phyloP scores from a whole-genome alignment of 129 eudicot genomes.

The Kitagawia praeruptora region DNA sequence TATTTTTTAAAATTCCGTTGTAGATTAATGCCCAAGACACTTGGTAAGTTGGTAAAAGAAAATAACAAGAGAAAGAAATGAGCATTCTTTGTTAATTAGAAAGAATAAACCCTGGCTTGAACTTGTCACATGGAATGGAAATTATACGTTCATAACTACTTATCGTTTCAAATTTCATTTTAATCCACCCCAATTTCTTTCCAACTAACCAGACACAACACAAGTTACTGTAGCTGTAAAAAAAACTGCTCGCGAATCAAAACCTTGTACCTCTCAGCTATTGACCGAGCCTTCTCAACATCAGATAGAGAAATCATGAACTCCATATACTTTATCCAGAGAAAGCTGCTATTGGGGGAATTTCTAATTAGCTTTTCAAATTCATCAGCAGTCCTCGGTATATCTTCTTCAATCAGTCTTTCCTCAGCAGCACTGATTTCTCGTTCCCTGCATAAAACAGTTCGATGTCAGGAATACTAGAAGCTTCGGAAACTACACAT shows the following conservation, averaged over 20 bases:
- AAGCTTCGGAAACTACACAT: background rate
- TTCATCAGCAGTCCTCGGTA: conserved; percentile 75
- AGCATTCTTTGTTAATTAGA: background rate
- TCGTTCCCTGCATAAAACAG: conserved; percentile 41
- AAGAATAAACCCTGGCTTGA: background rate
- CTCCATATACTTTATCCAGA: conserved; percentile 89
- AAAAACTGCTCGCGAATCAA: background rate
- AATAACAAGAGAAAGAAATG: background rate
- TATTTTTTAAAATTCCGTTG: background rate
- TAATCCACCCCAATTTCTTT: background rate
- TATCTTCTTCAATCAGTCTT: conserved; percentile 58
- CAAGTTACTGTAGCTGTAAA: background rate
- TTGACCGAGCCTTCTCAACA: conserved; percentile 77
- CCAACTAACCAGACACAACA: background rate
- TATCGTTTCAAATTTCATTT: background rate
- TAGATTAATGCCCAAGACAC: background rate
- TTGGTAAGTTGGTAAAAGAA: background rate
- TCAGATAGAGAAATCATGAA: conserved; percentile 59
- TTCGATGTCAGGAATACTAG: background rate
- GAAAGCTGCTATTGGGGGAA: conserved; percentile 87
- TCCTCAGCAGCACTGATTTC: conserved; percentile 89
- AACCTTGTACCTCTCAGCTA: conserved; percentile 68
- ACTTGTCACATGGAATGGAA: background rate
- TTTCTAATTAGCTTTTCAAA: conserved; percentile 70
- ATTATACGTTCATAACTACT: background rate